Percentiles rank a stretch among this genome's conserved stretches.
These are phyloP conservation scores for Paracamarosporium sp. DNA, from an alignment of 2,329 filamentous ascomycete genomes.

Conservation along the genomic window DNA sequence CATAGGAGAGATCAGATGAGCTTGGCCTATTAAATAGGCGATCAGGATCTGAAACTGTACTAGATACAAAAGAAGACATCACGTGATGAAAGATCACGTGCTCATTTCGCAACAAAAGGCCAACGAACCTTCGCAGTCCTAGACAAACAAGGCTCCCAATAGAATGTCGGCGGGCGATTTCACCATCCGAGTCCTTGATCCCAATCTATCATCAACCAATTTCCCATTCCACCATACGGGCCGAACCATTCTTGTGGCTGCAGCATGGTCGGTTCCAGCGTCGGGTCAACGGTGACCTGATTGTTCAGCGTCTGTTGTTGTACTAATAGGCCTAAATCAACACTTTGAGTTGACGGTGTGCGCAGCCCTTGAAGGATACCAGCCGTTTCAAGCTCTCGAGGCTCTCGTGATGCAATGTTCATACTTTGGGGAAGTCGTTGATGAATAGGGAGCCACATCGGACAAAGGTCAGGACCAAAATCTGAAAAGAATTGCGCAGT, in stretches of 20 bases:
- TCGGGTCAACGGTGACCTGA: conserved; percentile 16
- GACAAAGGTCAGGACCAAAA: conserved; percentile 41
- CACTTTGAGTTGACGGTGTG: conserved; percentile 26
- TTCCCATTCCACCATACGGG: conserved; percentile 35
- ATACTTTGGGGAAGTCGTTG: conserved; percentile 26
- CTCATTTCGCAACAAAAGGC: too few relatives aligned
- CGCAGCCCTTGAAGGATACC: conserved; percentile 39
- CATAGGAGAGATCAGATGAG: too few relatives aligned
- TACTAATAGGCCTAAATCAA: conserved; percentile 26
- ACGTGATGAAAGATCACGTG: too few relatives aligned
- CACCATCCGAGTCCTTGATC: conserved; percentile 36
- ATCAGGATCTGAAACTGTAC: too few relatives aligned
- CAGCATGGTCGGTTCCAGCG: conserved; percentile 35
- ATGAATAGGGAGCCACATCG: conserved; percentile 36
- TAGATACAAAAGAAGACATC: too few relatives aligned
- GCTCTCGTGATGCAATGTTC: conserved; percentile 27
- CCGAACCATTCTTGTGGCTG: conserved; percentile 39
- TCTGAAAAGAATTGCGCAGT: conserved; percentile 38
- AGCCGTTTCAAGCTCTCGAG: conserved; percentile 39
- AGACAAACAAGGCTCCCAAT: too few relatives aligned
- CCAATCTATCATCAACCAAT: conserved; percentile 44
- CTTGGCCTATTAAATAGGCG: too few relatives aligned
- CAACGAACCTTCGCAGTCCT: too few relatives aligned
- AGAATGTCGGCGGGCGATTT: too few relatives aligned
- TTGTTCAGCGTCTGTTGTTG: conserved; percentile 25